Evolutionary conservation across 1,284 basidiomycete species (phyloP).

Genomic region (Melampsora americana): DNA sequence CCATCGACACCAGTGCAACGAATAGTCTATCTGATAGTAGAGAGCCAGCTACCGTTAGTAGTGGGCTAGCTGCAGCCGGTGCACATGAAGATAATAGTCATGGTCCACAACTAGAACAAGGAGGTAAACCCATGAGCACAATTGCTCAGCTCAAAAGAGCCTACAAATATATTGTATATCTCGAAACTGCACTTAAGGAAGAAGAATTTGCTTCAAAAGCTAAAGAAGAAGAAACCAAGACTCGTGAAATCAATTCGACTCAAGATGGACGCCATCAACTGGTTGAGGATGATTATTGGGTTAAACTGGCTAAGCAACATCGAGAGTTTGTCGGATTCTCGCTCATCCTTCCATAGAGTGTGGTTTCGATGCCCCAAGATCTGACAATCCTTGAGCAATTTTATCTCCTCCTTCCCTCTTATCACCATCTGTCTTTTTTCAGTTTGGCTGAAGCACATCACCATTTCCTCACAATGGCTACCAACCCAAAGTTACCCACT

Average conservation of each 20-base stretch:
- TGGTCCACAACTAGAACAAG: not conserved
- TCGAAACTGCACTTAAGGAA: conserved; percentile 68
- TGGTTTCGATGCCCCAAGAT: not conserved
- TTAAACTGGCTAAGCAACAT: conserved; percentile 35
- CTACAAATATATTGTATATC: conserved; percentile 68
- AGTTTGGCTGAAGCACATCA: conserved; percentile 86
- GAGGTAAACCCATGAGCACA: conserved; percentile 64
- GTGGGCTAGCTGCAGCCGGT: not conserved
- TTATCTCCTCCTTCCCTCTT: not conserved
- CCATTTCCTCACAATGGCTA: conserved; percentile 77
- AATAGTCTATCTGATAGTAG: conserved; percentile 67
- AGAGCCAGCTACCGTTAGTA: conserved; percentile 63
- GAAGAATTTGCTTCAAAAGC: conserved; percentile 37
- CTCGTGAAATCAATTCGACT: conserved; percentile 30
- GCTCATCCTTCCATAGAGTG: not conserved
- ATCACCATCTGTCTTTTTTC: not conserved
- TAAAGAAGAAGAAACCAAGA: conserved; percentile 30
- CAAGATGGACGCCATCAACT: conserved; percentile 16
- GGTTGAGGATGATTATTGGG: conserved; percentile 39
- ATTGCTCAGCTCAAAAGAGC: conserved; percentile 76
- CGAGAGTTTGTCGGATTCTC: conserved; percentile 24
- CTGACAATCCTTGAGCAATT: not conserved
- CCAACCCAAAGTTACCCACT: conserved; percentile 78
- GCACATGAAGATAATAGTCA: conserved; percentile 57
- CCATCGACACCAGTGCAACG: conserved; percentile 55